These are phyloP conservation scores for Acacia pycnantha DNA, from an alignment of 331 rosid species.

Conservation along the genomic window DNA sequence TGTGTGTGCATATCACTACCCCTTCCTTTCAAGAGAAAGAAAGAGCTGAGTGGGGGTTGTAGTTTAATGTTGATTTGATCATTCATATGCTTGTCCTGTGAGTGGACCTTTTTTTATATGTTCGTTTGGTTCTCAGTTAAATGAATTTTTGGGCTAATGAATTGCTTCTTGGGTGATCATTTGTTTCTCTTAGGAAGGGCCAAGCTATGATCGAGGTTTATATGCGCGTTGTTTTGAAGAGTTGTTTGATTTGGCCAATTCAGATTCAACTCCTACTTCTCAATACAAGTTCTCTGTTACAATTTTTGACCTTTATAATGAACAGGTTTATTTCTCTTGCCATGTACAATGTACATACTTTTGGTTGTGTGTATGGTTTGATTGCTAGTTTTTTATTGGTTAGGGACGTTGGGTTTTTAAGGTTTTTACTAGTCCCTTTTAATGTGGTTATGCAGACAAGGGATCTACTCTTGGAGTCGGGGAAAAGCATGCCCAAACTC, in stretches of 20 bases:
- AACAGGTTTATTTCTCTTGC: constrained; percentile 62
- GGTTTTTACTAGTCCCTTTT: constrained; percentile 37
- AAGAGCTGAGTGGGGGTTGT: neutral
- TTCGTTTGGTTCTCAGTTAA: neutral
- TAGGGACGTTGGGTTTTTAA: neutral
- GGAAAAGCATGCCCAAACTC: constrained; percentile 58
- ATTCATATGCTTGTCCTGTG: constrained; percentile 19
- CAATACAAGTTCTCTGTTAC: constrained; percentile 74
- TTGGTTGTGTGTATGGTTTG: constrained; percentile 28
- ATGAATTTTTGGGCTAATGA: constrained; percentile 30
- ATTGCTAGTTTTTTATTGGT: constrained; percentile 23
- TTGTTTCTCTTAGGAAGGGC: constrained; percentile 76
- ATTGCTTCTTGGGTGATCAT: constrained; percentile 24
- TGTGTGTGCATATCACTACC: neutral
- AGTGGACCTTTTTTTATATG: neutral
- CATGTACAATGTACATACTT: constrained; percentile 11
- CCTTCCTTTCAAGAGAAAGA: neutral
- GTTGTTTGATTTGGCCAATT: constrained; percentile 84
- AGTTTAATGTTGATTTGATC: constrained; percentile 11
- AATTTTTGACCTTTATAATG: constrained; percentile 83
- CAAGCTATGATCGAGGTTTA: constrained; percentile 93
- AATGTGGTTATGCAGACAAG: constrained; percentile 55
- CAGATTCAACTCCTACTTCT: constrained; percentile 82
- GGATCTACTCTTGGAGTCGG: constrained; percentile 74
- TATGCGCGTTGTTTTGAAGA: constrained; percentile 96